These are phyloP conservation scores for Mariannaea elegans DNA, from an alignment of 2,329 filamentous ascomycete genomes.

Conservation along the genomic window DNA sequence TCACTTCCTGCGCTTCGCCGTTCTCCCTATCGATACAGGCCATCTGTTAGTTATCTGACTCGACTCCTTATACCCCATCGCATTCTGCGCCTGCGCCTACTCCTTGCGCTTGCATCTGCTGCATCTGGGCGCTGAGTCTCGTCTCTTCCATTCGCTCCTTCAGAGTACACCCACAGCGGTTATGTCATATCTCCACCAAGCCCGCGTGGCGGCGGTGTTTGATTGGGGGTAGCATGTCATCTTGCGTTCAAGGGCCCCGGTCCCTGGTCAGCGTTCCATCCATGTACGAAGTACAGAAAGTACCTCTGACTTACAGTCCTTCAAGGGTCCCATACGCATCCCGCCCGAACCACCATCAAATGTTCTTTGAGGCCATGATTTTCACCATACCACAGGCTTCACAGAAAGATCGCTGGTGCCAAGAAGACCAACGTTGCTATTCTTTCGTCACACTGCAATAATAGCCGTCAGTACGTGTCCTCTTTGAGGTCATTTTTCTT, in stretches of 20 bases:
- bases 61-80: slow-evolving; percentile 36
- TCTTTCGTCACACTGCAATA: slow-evolving; percentile 25
- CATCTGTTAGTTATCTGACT: no score
- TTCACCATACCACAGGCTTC: slow-evolving; percentile 25
- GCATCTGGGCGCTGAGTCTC: slow-evolving; percentile 30
- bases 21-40: neutral
- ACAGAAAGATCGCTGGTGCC: slow-evolving; percentile 25
- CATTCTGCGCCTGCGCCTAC: slow-evolving; percentile 25
- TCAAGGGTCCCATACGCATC: slow-evolving; percentile 27
- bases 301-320: slow-evolving; percentile 17
- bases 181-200: slow-evolving; percentile 43
- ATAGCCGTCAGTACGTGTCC: slow-evolving; percentile 7
- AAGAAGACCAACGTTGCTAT: slow-evolving; percentile 26
- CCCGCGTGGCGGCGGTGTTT: slow-evolving; percentile 25
- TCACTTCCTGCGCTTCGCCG: neutral
- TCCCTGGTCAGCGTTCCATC: slow-evolving; percentile 34
- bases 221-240: slow-evolving; percentile 44
- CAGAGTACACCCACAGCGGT: slow-evolving; percentile 23
- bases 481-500: slow-evolving; percentile 14
- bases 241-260: slow-evolving; percentile 36
- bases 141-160: slow-evolving; percentile 27
- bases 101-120: slow-evolving; percentile 25
- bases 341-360: slow-evolving; percentile 35
- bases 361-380: slow-evolving; percentile 35
- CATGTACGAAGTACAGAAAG: no score